Percentiles rank a stretch among this genome's conserved stretches.
Conservation (phyloP, 2,329 filamentous ascomycete species). For the Beauveria varroae region DNA sequence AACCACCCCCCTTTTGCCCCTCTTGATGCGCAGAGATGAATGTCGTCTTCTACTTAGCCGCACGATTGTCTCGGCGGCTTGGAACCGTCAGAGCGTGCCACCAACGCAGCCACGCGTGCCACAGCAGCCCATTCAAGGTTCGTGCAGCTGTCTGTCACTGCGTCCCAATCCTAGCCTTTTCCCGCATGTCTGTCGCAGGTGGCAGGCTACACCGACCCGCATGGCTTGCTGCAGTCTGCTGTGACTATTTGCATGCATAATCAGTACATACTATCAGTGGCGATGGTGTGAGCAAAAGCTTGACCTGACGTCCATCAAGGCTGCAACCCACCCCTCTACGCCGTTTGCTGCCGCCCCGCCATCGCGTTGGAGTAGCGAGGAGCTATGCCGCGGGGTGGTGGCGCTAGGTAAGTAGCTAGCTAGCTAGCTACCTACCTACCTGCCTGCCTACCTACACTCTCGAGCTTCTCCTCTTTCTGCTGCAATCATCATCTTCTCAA, state of each 20-base stretch:
- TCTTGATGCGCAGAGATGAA: background rate
- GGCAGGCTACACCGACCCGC: no score
- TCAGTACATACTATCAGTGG: no score
- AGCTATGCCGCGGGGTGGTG: no score
- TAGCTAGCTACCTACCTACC: no score
- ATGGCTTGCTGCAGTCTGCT: no score
- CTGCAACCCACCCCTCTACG: background rate
- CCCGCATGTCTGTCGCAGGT: background rate
- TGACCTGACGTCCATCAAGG: background rate
- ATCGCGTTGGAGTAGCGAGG: background rate
- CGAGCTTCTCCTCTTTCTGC: background rate
- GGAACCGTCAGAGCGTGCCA: background rate
- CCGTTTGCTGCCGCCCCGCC: constrained; percentile 5
- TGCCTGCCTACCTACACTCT: background rate
- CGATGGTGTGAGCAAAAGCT: background rate
- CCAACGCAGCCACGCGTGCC: no score
- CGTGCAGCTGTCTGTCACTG: background rate
- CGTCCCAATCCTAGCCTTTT: background rate
- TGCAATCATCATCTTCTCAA: background rate
- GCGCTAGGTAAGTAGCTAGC: no score
- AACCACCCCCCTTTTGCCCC: no score
- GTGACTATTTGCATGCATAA: no score
- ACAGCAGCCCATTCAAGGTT: background rate
- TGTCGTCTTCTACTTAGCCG: background rate
- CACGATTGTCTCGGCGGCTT: background rate